Conservation (phyloP, 1,139 yeast genomes). For the Geotrichum reessii region DNA sequence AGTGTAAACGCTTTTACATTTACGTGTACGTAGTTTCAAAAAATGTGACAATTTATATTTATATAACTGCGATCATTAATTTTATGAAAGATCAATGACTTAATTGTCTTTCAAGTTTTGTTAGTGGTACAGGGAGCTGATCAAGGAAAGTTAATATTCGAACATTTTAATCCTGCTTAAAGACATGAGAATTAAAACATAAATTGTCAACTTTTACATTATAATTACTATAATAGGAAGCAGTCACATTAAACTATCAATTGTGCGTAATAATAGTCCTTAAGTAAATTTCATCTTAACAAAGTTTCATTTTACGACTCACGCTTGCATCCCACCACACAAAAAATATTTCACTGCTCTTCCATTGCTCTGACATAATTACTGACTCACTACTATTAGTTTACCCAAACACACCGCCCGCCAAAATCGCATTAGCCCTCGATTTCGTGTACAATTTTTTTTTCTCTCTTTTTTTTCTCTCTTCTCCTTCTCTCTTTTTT, state of each 20-base stretch:
- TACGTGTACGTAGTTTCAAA: no score
- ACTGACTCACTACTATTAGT: neutral
- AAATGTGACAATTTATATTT: neutral
- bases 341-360: neutral
- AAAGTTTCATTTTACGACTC: neutral
- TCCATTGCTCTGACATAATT: neutral
- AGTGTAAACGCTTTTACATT: neutral
- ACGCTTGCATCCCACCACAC: neutral
- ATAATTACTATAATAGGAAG: neutral
- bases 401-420: neutral
- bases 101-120: neutral
- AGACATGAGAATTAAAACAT: neutral
- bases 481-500: constrained; percentile 3
- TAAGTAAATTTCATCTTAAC: neutral
- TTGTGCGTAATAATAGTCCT: neutral
- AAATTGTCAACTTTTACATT: neutral
- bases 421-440: neutral
- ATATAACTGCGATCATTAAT: neutral
- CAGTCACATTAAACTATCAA: neutral
- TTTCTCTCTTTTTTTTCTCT: constrained; percentile 7
- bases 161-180: neutral
- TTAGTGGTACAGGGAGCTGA: neutral
- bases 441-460: constrained; percentile 18
- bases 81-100: neutral
- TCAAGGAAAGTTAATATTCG: neutral